Evolutionary conservation across 805 yeast species (phyloP), one percentile per base, ranked within the genome.

Genomic region (Yamadazyma paraphyllophila): DNA sequence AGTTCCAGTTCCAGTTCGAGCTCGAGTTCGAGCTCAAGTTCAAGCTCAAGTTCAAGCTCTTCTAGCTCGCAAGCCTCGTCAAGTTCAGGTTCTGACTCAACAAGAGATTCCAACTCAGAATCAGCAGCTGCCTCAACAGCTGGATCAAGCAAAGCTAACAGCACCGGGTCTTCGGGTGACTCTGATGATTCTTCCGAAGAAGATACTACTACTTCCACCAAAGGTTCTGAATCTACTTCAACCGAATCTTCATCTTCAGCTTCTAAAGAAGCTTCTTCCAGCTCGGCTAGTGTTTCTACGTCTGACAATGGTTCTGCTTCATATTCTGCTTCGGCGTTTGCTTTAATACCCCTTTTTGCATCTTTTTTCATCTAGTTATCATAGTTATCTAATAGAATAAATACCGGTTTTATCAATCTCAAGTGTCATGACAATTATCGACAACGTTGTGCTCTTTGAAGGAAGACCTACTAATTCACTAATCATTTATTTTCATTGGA

Each of bases 301-400:
- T 39, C 48, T 11, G 42, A 40, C 17, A 34, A 38, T 9, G 36
- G 30, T 10, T 25, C 41, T 13, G 11, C 41, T 10, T 14, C 30
- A 4, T n/a, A 8, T 5, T 39, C 43, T 34, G 36, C 36, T 24
- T 43, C 41, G 10, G 39, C 33, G n/a, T 9, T 44, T n/a, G 25
- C 43, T 4, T 12, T 44, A 29, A 15, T 44, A 12, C 36, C 46
- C 15, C n/a, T 44, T 20, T 12, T 44, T n/a, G 40, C 41, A 44
- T 44, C 43, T 16, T 27, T 32, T 24, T 39, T 44, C 17, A 27
- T 42, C 17, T 42, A 42, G 20, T 13, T 20, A 6, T 20, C 24
- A 20, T 20, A 20, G n/a, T n/a, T n/a, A 20, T 20, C 3, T 20
- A 20, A 20, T 20, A 20, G 24, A 20, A 20, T 20, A 20, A 20